Evolutionary conservation across 2,329 filamentous ascomycete genomes (phyloP), one percentile per base, ranked within the genome.

Genomic region (Aureobasidium sp.): DNA sequence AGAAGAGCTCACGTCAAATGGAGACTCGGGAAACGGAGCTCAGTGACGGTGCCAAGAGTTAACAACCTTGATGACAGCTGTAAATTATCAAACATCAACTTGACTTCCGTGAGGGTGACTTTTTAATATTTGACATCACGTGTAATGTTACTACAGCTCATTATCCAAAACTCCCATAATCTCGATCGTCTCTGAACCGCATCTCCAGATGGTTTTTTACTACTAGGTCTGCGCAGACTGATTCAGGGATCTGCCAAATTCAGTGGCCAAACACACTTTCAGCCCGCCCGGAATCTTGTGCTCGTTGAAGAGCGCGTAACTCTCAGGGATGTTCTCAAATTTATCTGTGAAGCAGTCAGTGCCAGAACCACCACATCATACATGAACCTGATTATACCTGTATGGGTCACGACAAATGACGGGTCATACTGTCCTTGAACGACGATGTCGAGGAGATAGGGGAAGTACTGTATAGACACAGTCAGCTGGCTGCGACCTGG

Each of bases 271-370:
- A 59, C 65, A 67, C 27, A 71, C 69, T 52, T 73, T 72, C 27
- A 73, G 41, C 11, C 68, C 68, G 2, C 70, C 71, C 2, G 71
- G 69, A 13, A 71, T 63, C 49, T 70, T 62, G 52, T 72, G 70
- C 16, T 65, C 59, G 25, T 64, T 62, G 53, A 67, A 68, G 21
- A 58, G 62, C 32, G 62, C 61, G 29, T 72, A 72, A 32, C 66
- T 59, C 10, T 71, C 62, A 6, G 63, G 52, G 27, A 72, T 68
- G 47, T 71, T 72, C 62, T 72, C 71, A 42, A 72, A 70, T 3
- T 71, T 66, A 8, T 48, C 45, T 48, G 15, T 4, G 5, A 3
- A 3, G 5, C 11, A 16, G 29, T 48, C 29, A 48, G 15, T 11
- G 3, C 8, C 11, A 3, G 6, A 5, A n/a, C 3, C 15, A 13